Base-by-base conservation (phyloP, 2,329 filamentous ascomycete genomes). In the Ceratocystis harringtonii region DNA sequence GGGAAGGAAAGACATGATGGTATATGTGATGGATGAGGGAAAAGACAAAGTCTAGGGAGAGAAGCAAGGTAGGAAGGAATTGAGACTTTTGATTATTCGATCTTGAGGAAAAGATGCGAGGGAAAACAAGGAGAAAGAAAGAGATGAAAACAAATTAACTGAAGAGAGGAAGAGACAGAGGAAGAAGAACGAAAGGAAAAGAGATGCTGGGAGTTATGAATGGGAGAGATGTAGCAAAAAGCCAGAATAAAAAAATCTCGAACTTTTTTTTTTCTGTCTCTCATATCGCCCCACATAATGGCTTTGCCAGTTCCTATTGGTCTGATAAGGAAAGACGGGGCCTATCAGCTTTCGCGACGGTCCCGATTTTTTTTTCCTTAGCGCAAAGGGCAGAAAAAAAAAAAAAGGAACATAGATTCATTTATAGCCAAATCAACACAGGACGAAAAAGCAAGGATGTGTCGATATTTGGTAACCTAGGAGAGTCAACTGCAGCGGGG, bases 1-100 rank as follows among this genome's bases (percentile, higher is more conserved):
- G 69, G 83, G 81, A 72, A 81, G 73, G 69, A 80, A 75, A 75
- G 81, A 78, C 83, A 85, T 85, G 36, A 44, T 62, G 44, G 19
- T 55, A 30, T 52, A 7, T 25, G 28, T 65, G 63, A 48, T 43
- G 55, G 41, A 57, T 32, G 28, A 57, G 60, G 60, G 10, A 8
- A n/a, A 43, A 30, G 30, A 64, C 30, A 68, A 68, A 63, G 64
- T 67, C 66, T 68, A 65, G 61, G 66, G 36, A 61, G 64, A 44
- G 45, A 43, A 55, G 48, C 55, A 63, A 62, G 62, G 44, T 22
- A 50, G 48, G 3, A 41, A 41, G 10, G 10, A 41, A 7, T 50
- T 50, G 19, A 10, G 19, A 50, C 3, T 50, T 25, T 50, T 50
- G 0, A 22, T 10, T 22, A 5, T 12, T 52, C 22, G 48, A 28